Evolutionary conservation across 176 grass and related monocot genomes (phyloP).

Genomic region (Puccinellia tenuiflora): DNA sequence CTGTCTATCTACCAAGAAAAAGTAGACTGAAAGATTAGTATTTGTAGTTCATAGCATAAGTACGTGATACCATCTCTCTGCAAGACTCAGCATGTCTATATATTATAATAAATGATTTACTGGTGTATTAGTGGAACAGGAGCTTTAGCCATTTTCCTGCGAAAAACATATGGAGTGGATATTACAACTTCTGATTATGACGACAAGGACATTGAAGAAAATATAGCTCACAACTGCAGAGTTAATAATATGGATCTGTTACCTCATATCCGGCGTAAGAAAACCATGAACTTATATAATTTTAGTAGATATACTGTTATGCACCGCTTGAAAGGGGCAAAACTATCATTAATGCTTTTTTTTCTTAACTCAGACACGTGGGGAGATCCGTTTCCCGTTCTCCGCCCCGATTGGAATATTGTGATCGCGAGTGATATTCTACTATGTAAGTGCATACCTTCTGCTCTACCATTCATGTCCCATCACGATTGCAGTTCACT

Average conservation of each 20-base stretch:
- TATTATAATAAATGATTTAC: neutral
- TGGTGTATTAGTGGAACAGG: constrained; percentile 63
- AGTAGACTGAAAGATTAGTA: neutral
- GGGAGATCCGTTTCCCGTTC: constrained; percentile 73
- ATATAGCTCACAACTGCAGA: constrained; percentile 79
- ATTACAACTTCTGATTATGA: constrained; percentile 90
- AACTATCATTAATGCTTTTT: constrained; percentile 3
- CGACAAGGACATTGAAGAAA: constrained; percentile 81
- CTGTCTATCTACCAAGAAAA: neutral
- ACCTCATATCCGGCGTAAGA: constrained; percentile 75
- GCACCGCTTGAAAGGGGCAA: neutral
- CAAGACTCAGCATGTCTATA: neutral
- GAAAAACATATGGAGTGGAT: constrained; percentile 56
- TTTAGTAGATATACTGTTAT: neutral
- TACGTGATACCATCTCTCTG: neutral
- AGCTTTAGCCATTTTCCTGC: constrained; percentile 77
- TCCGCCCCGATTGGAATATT: constrained; percentile 62
- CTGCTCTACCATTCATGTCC: neutral
- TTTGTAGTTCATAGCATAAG: neutral
- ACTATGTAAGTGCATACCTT: constrained; percentile 52
- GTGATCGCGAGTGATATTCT: constrained; percentile 93
- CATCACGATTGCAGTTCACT: neutral
- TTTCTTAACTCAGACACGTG: constrained; percentile 58
- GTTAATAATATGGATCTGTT: constrained; percentile 50
- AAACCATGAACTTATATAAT: neutral